Evolutionary conservation across 2,329 filamentous ascomycete species (phyloP).

Genomic region (Aspergillus aculeatinus): DNA sequence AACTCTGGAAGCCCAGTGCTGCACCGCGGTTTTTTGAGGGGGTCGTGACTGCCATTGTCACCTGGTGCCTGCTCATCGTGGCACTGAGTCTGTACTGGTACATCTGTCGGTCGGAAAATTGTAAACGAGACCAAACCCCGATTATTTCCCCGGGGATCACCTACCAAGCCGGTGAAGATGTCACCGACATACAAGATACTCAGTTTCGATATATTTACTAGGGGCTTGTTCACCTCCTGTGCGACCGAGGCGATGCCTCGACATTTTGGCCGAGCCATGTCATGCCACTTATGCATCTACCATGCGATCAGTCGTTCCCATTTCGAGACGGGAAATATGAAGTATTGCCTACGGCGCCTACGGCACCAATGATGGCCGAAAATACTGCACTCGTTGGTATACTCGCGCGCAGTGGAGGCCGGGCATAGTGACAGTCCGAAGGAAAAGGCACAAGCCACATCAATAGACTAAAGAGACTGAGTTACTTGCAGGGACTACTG

Average conservation of each 20-base stretch:
- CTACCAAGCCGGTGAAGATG: not conserved
- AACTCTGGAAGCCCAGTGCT: constrained; percentile 44
- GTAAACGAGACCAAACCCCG: not conserved
- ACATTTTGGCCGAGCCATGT: too few species aligned
- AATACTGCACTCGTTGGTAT: too few species aligned
- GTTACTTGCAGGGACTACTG: too few species aligned
- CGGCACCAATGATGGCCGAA: too few species aligned
- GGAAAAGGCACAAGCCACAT: too few species aligned
- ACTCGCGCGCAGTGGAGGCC: too few species aligned
- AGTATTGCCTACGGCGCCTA: too few species aligned
- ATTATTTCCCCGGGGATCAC: not conserved
- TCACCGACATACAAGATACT: constrained; percentile 1
- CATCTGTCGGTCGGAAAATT: constrained; percentile 39
- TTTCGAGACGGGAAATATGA: too few species aligned
- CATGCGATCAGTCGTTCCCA: too few species aligned
- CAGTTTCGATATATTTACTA: constrained; percentile 4
- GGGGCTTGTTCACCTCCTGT: not conserved
- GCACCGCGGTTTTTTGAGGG: constrained; percentile 46
- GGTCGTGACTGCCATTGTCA: constrained; percentile 46
- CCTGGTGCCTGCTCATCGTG: constrained; percentile 44
- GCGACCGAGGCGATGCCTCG: not conserved
- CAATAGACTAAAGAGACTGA: too few species aligned
- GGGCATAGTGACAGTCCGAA: too few species aligned
- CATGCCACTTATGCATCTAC: too few species aligned
- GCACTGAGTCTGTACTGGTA: constrained; percentile 36